Percentiles rank a stretch among this genome's conserved stretches.
Evolutionary conservation across 345 rosid species (phyloP).

Genomic region (Acer campestre): DNA sequence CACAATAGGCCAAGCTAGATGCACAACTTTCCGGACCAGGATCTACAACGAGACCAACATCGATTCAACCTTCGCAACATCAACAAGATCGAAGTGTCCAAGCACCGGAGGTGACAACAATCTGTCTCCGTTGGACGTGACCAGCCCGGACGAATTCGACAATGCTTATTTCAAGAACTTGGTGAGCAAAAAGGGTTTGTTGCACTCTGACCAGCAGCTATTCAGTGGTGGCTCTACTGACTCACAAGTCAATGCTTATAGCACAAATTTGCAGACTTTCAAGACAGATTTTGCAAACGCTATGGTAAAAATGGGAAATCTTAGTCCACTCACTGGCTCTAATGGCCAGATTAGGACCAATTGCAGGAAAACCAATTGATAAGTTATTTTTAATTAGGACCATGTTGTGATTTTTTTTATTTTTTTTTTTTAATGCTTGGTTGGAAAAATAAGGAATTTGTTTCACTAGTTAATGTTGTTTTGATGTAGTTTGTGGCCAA

Average conservation of each 20-base stretch:
- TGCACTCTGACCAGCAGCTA: constrained; percentile 71
- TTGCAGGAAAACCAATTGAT: constrained; percentile 44
- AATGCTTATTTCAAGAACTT: constrained; percentile 62
- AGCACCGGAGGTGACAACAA: constrained; percentile 35
- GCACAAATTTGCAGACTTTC: constrained; percentile 35
- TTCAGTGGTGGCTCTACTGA: constrained; percentile 52
- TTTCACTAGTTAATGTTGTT: background rate
- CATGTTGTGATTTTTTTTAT: background rate
- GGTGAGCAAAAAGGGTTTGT: constrained; percentile 47
- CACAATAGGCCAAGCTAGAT: constrained; percentile 64
- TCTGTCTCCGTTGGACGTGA: constrained; percentile 48
- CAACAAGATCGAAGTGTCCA: constrained; percentile 40
- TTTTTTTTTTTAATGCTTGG: background rate
- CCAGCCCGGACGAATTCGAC: constrained; percentile 48
- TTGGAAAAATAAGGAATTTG: background rate
- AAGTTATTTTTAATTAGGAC: background rate
- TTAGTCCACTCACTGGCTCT: constrained; percentile 47
- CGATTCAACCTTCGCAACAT: constrained; percentile 37
- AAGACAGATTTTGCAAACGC: constrained; percentile 49
- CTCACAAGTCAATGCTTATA: constrained; percentile 51
- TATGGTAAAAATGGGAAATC: constrained; percentile 56
- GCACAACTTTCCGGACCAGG: constrained; percentile 40
- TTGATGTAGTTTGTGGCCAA: too few species aligned
- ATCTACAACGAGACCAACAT: constrained; percentile 57
- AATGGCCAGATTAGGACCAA: constrained; percentile 51